Evolutionary conservation across 2,329 filamentous ascomycete species (phyloP).

Genomic region (Alternaria gaisen): DNA sequence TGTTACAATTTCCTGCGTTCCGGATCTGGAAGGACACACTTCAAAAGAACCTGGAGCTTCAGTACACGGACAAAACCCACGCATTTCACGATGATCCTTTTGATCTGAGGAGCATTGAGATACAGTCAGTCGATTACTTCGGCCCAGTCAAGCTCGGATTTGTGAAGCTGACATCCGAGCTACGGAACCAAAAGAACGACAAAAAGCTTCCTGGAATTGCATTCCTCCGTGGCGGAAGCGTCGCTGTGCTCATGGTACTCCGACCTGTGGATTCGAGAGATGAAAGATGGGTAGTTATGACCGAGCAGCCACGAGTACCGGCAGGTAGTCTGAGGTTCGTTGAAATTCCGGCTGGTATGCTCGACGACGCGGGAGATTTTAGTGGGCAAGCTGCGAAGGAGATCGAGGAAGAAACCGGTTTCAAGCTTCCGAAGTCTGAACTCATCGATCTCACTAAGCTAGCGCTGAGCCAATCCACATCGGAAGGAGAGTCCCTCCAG

Average conservation of each 20-base stretch:
- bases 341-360: conserved; percentile 66
- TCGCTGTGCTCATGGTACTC: conserved; percentile 63
- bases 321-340: conserved; percentile 60
- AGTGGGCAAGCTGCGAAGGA: conserved; percentile 30
- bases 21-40: conserved; percentile 61
- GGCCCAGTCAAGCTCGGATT: conserved; percentile 20
- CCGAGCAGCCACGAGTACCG: conserved; percentile 64
- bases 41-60: conserved; percentile 56
- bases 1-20: conserved; percentile 61
- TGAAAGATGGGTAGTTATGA: conserved; percentile 62
- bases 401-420: conserved; percentile 63
- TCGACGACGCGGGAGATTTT: conserved; percentile 57
- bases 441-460: conserved; percentile 63
- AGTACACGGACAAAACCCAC: conserved; percentile 52
- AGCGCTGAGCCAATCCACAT: conserved; percentile 43
- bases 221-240: conserved; percentile 64
- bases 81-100: conserved; percentile 54
- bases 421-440: conserved; percentile 58
- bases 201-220: conserved; percentile 59
- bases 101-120: background rate
- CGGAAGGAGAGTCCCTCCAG: conserved; percentile 2
- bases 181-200: background rate
- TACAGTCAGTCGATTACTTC: background rate
- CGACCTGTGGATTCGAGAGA: conserved; percentile 52
- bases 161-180: conserved; percentile 38